Conservation (phyloP, 179 eudicot genomes). For the Corrigiola litoralis region DNA sequence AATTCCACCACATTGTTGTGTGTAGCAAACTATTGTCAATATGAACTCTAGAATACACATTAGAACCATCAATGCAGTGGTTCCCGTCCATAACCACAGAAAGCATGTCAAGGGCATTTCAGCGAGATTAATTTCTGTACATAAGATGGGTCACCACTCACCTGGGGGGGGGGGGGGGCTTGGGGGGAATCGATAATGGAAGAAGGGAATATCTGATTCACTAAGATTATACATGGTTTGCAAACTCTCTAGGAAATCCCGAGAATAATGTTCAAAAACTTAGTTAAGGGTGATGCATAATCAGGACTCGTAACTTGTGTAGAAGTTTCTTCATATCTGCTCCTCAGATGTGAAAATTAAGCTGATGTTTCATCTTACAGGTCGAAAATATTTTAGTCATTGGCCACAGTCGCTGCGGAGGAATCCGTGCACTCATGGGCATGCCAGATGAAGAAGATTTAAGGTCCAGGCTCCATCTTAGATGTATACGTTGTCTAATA, state of each 20-base stretch:
- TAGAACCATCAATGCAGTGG: no score
- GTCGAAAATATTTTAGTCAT: conserved; percentile 79
- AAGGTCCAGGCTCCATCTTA: conserved; percentile 48
- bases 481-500: neutral
- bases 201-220: no score
- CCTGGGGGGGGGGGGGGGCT: no score
- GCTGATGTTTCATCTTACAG: conserved; percentile 35
- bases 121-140: no score
- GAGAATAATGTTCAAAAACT: no score
- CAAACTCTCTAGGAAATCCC: no score
- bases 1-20: conserved; percentile 8
- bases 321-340: neutral
- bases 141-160: no score
- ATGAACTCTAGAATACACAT: neutral
- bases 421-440: conserved; percentile 93
- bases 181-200: no score
- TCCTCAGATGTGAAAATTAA: neutral
- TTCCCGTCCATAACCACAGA: no score
- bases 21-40: neutral
- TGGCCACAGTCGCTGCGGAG: conserved; percentile 97
- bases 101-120: no score
- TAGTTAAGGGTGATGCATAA: neutral
- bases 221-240: no score
- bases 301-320: no score
- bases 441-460: conserved; percentile 67